Percentiles rank a stretch among this genome's conserved stretches.
Conservation (phyloP, 2,329 filamentous ascomycete genomes). For the Meredithiella fracta region DNA sequence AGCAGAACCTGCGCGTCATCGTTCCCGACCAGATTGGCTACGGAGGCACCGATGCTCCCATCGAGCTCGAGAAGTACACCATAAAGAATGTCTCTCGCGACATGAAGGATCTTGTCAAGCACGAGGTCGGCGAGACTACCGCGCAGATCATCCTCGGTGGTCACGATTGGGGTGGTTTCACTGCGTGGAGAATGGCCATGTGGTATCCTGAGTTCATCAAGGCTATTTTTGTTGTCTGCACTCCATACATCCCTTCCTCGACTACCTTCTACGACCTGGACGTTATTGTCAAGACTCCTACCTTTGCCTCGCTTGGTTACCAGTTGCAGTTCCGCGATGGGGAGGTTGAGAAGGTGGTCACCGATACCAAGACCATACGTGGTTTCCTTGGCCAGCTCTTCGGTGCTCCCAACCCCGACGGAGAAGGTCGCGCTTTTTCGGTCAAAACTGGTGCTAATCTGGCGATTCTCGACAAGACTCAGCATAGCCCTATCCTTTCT, state of each 20-base stretch:
- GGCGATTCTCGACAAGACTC: constrained; percentile 43
- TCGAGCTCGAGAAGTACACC: constrained; percentile 45
- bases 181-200: constrained; percentile 58
- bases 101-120: constrained; percentile 52
- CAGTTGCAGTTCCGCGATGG: constrained; percentile 64
- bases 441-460: constrained; percentile 42
- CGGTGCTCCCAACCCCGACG: constrained; percentile 29
- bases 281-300: constrained; percentile 35
- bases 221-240: constrained; percentile 66
- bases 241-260: constrained; percentile 47
- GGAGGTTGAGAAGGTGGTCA: constrained; percentile 42
- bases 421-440: constrained; percentile 33
- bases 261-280: constrained; percentile 39
- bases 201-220: constrained; percentile 58
- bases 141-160: constrained; percentile 62
- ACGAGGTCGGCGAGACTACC: constrained; percentile 29
- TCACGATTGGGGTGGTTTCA: constrained; percentile 79
- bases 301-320: constrained; percentile 59
- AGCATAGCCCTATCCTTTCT: constrained; percentile 43
- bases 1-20: constrained; percentile 61
- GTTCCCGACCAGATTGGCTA: constrained; percentile 80
- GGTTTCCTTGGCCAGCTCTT: constrained; percentile 57
- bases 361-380: constrained; percentile 44
- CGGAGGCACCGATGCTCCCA: constrained; percentile 55
- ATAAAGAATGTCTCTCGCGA: constrained; percentile 59